phyloP scores from a whole-genome alignment of 106 monocot species.

The Iris macrosiphon region DNA sequence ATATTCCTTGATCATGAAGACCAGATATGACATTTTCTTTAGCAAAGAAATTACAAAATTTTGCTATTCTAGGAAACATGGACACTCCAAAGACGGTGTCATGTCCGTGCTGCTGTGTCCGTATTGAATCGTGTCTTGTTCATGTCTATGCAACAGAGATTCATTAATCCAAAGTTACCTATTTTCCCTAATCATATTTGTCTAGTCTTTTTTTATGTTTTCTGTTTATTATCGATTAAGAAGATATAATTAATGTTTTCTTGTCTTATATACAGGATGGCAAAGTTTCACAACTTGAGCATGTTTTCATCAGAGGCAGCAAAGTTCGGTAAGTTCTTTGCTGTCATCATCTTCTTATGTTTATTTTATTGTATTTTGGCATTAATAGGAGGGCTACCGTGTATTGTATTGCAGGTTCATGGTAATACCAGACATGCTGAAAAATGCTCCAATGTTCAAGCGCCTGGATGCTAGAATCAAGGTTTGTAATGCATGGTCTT shows the following conservation, averaged over 20 bases:
- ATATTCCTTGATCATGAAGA: too few relatives aligned
- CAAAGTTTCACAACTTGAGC: slow-evolving; percentile 77
- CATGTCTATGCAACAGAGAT: too few relatives aligned
- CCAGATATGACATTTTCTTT: too few relatives aligned
- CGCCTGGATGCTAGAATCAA: slow-evolving; percentile 86
- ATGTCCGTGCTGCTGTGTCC: too few relatives aligned
- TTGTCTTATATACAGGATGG: slow-evolving; percentile 42
- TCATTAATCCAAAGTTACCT: too few relatives aligned
- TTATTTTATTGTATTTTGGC: neutral
- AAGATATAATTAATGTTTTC: neutral
- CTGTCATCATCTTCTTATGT: neutral
- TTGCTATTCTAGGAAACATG: too few relatives aligned
- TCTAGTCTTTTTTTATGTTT: neutral
- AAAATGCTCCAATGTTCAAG: slow-evolving; percentile 98
- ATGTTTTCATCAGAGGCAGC: slow-evolving; percentile 85
- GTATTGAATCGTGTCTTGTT: neutral
- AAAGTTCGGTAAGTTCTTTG: slow-evolving; percentile 58
- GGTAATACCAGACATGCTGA: slow-evolving; percentile 97
- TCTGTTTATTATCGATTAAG: neutral
- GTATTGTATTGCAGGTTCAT: slow-evolving; percentile 50
- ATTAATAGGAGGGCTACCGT: neutral
- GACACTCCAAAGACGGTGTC: too few relatives aligned
- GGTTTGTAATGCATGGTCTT: slow-evolving; percentile 25
- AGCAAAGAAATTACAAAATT: too few relatives aligned
- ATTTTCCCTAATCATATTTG: too few relatives aligned